These are phyloP conservation scores for Penicillium paneum DNA, from an alignment of 2,329 filamentous ascomycete genomes.

Conservation along the genomic window DNA sequence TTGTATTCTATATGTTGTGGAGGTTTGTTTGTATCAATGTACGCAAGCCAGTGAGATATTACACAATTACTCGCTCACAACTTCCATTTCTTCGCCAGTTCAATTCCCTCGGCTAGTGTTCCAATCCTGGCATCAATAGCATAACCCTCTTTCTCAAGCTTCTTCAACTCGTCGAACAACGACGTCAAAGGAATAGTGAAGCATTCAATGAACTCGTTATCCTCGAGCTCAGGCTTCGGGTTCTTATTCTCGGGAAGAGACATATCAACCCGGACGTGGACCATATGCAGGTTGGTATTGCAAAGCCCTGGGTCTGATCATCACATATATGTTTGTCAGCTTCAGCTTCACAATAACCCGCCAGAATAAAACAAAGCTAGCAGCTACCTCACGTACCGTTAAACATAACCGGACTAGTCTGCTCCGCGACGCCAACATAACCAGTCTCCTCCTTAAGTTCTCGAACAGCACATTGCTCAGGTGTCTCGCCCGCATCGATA, in stretches of 20 bases:
- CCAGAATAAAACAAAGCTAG: background rate
- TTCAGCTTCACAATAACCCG: background rate
- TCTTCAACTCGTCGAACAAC: constrained; percentile 65
- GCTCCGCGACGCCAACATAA: constrained; percentile 52
- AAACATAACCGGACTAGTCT: constrained; percentile 45
- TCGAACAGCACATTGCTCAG: constrained; percentile 55
- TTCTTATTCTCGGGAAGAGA: constrained; percentile 65
- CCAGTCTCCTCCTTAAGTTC: constrained; percentile 63
- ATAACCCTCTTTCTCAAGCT: constrained; percentile 66
- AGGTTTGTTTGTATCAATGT: background rate
- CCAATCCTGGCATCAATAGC: constrained; percentile 77
- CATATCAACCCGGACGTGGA: constrained; percentile 72
- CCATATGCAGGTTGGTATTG: constrained; percentile 52
- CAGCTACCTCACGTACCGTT: constrained; percentile 33
- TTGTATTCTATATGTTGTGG: background rate
- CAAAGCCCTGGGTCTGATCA: constrained; percentile 47
- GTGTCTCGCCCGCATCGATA: constrained; percentile 56
- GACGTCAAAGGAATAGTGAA: constrained; percentile 64
- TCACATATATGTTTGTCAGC: background rate
- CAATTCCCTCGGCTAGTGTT: constrained; percentile 73
- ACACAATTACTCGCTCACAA: constrained; percentile 9
- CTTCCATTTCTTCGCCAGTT: constrained; percentile 59
- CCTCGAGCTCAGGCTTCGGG: constrained; percentile 67
- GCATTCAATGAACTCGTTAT: constrained; percentile 78
- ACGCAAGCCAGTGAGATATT: background rate